Base-by-base conservation (phyloP, 192 early-diverging fungal species). In the Backusella psychrophila region DNA sequence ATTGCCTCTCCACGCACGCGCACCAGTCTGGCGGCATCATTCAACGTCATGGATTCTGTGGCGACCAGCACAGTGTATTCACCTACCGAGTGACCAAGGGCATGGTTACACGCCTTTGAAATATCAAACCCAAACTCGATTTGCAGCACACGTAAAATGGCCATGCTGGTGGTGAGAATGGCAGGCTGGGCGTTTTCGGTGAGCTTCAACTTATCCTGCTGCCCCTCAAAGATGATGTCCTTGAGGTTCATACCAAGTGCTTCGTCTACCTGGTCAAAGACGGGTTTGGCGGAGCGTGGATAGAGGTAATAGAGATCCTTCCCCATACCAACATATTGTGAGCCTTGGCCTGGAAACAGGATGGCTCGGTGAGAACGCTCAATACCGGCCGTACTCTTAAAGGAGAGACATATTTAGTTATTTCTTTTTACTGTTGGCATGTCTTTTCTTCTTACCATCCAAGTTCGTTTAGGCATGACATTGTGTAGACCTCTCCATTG, bases 261-360 rank as follows among this genome's bases (percentile, higher is more conserved):
- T 6, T 94, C 92, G 66, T 99, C 93, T 17, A 88, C 93, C 77
- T 97, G 94, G 63, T 97, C 96, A 77, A 99, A 93, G 1, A 95
- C 93, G 26, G 85, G 85, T 42, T 90, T 91, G 17, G 97, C 93
- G 0, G 87, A 90, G 31, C 78, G 56, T 9, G 90, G 59, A 70
- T 90, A 97, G 38, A 84, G 78, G n/a, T 91, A 85, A 66, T 93
- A 95, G 34, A 99, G 83, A 83, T 98, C 97, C 77, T 85, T 86
- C 11, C 95, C 96, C 97, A 99, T 99, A 44, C 97, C 95, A 77
- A 94, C 87, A 84, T 89, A 94, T 81, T 95, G 93, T 11, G 93
- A 91, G 38, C 93, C 93, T 81, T 95, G 93, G 15, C 93, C 93
- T 12, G 80, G 80, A 59, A 81, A 81, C 26, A 81, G 44, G 34